Evolutionary conservation across 2,329 filamentous ascomycete species (phyloP).

Genomic region (Monilinia fructigena): DNA sequence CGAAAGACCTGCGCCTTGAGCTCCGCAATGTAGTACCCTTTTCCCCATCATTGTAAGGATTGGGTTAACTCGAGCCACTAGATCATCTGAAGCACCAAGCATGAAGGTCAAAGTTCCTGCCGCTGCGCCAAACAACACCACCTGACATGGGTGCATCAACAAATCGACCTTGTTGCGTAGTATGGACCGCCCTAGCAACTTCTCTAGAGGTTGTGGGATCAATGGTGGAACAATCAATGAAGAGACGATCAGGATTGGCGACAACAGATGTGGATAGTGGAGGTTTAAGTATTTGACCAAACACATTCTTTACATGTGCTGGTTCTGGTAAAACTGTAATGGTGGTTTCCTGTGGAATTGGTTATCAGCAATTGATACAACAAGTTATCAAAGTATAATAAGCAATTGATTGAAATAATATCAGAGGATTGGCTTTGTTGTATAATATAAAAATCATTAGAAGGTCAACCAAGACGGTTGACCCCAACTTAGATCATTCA

Average conservation of each 20-base stretch:
- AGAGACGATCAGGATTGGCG: conserved; percentile 63
- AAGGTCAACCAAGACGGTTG: conserved; percentile 35
- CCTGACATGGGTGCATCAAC: conserved; percentile 97
- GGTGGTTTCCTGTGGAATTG: conserved; percentile 65
- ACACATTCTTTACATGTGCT: conserved; percentile 81
- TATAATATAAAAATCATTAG: conserved; percentile 36
- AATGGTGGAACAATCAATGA: conserved; percentile 96
- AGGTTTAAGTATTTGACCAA: conserved; percentile 68
- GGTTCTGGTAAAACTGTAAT: conserved; percentile 90
- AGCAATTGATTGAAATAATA: conserved; percentile 22
- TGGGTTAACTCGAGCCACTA: conserved; percentile 64
- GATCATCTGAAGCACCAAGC: conserved; percentile 68
- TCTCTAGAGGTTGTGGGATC: conserved; percentile 80
- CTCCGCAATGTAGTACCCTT: conserved; percentile 80
- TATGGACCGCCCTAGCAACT: conserved; percentile 69
- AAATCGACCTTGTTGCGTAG: conserved; percentile 69
- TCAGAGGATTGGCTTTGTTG: conserved; percentile 40
- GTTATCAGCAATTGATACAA: conserved; percentile 3
- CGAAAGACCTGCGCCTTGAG: conserved; percentile 79
- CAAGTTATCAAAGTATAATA: background rate
- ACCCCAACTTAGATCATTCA: conserved; percentile 40
- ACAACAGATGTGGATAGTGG: conserved; percentile 51
- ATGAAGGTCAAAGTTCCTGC: conserved; percentile 93
- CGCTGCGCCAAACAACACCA: conserved; percentile 84
- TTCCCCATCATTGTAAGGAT: conserved; percentile 81